These are phyloP conservation scores for Pichia kluyveri DNA, from an alignment of 805 yeast genomes.

Conservation along the genomic window DNA sequence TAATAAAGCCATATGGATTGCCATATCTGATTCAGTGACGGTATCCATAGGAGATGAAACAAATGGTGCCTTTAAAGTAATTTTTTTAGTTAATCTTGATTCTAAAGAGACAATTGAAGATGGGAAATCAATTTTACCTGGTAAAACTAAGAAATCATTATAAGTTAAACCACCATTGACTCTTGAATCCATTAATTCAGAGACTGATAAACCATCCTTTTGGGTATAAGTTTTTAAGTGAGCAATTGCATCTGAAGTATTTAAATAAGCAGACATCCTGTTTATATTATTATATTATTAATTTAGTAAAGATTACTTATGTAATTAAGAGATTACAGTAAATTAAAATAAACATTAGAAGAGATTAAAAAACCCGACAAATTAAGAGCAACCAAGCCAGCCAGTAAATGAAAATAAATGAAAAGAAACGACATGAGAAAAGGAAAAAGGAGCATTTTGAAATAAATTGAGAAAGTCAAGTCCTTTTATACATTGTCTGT, in stretches of 20 bases:
- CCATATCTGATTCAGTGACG: constrained; percentile 96
- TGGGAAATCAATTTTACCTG: constrained; percentile 89
- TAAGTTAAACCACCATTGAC: constrained; percentile 94
- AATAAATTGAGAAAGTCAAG: background rate
- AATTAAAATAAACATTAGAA: too few species aligned
- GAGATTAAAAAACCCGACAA: background rate
- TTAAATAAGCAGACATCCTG: constrained; percentile 18
- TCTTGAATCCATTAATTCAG: constrained; percentile 81
- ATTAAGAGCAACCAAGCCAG: background rate
- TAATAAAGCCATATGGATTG: constrained; percentile 93
- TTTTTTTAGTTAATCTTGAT: constrained; percentile 83
- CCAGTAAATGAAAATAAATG: background rate
- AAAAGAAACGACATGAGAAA: background rate
- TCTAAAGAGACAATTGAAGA: constrained; percentile 71
- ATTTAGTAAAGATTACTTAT: too few species aligned
- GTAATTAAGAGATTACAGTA: too few species aligned
- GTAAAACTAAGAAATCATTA: constrained; percentile 90
- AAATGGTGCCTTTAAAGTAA: constrained; percentile 86
- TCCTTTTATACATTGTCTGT: background rate
- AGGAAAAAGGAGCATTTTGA: background rate
- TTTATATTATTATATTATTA: background rate
- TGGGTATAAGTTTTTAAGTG: constrained; percentile 54
- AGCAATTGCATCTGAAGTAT: constrained; percentile 55
- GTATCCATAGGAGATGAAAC: constrained; percentile 99
- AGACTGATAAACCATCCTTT: constrained; percentile 80